Evolutionary conservation across 2,329 filamentous ascomycete genomes (phyloP).

Genomic region (Elsinoe necatrix): DNA sequence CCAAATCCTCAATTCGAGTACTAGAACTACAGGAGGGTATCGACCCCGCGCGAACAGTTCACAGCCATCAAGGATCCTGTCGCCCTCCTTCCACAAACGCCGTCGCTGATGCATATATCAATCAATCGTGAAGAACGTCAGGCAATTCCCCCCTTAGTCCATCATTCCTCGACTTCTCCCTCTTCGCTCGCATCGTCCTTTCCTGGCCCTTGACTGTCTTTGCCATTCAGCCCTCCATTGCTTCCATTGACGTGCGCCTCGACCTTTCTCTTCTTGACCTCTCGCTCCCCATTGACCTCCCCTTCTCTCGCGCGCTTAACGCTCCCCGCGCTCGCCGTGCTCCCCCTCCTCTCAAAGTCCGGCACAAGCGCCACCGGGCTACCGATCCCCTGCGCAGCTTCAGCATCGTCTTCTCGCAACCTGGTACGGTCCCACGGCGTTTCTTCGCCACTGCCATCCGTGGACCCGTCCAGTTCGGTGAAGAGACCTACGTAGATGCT

Average conservation of each 20-base stretch:
- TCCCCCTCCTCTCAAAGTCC: constrained; percentile 20
- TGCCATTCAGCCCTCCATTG: constrained; percentile 8
- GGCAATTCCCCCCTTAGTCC: neutral
- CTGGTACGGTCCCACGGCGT: constrained; percentile 27
- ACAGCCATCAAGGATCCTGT: neutral
- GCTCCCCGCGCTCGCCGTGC: constrained; percentile 24
- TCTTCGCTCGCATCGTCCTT: constrained; percentile 36
- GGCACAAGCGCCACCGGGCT: constrained; percentile 3
- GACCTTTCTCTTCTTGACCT: constrained; percentile 15
- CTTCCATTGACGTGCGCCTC: neutral
- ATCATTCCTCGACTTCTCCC: constrained; percentile 40
- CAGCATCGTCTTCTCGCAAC: constrained; percentile 28
- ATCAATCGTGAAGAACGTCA: constrained; percentile 28
- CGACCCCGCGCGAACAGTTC: neutral
- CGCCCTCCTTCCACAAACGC: constrained; percentile 20
- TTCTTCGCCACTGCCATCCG: constrained; percentile 19
- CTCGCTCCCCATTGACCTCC: constrained; percentile 18
- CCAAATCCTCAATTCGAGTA: neutral
- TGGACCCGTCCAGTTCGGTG: constrained; percentile 14
- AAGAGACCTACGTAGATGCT: constrained; percentile 41
- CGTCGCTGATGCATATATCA: constrained; percentile 29
- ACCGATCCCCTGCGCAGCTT: constrained; percentile 22
- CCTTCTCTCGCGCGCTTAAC: constrained; percentile 23
- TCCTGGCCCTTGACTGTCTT: constrained; percentile 13
- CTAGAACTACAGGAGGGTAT: constrained; percentile 10